Percentiles rank a stretch among this genome's conserved stretches.
Conservation (phyloP, 257 asterid species). For the Scutellaria barbata region DNA sequence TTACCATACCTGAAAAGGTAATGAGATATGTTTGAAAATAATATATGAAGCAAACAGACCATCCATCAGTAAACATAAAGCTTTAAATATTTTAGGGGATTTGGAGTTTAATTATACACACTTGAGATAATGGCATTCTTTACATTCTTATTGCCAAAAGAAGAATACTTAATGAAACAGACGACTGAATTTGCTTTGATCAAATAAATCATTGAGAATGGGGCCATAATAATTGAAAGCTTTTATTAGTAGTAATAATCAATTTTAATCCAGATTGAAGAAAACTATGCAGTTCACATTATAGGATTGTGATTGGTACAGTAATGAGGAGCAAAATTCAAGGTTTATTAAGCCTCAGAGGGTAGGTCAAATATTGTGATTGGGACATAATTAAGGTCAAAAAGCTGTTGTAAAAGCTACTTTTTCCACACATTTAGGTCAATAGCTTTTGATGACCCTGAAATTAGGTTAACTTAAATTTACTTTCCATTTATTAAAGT, state of each 20-base stretch:
- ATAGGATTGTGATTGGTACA: no score
- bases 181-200: conserved; percentile 23
- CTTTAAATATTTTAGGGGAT: no score
- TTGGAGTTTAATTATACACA: no score
- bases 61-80: no score
- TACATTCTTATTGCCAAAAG: not conserved
- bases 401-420: conserved; percentile 45
- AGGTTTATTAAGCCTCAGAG: conserved; percentile 39
- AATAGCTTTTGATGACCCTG: not conserved
- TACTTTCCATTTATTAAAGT: no score
- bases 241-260: not conserved
- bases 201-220: conserved; percentile 34
- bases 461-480: no score
- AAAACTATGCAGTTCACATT: conserved; percentile 21
- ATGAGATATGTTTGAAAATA: no score
- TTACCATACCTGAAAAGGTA: no score
- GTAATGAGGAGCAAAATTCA: no score
- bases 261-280: not conserved
- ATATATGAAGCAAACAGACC: no score
- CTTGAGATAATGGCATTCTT: no score
- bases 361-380: conserved; percentile 46
- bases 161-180: not conserved
- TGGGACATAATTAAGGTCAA: conserved; percentile 51
- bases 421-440: conserved; percentile 41
- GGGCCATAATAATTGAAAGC: conserved; percentile 19